Evolutionary conservation across 2,329 filamentous ascomycete genomes (phyloP), one percentile per base, ranked within the genome.

Genomic region (Ophioceras dolichostomum): DNA sequence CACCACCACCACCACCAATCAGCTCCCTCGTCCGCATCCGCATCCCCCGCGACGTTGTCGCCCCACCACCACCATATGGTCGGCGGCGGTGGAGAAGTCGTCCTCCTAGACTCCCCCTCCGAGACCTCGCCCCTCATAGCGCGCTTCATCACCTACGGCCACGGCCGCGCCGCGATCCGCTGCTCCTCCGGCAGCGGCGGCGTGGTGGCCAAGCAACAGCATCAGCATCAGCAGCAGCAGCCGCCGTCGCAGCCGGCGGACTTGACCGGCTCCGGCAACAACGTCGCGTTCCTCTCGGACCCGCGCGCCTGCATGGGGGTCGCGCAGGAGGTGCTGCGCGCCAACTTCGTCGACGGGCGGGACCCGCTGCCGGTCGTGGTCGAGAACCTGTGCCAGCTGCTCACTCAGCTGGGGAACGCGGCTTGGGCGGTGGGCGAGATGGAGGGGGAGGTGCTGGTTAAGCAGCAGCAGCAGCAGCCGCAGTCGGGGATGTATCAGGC

Each of bases 301-400:
- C 69, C 76, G 0, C 63, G 65, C 20, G 62, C 63, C 2, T 70
- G 75, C 27, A 77, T 83, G 64, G 64, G 69, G 13, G 57, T 73
- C 16, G 64, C 72, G 3, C 67, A 76, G 37, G 65, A 70, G 27
- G 59, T 79, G 9, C 60, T 84, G 43, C 57, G 61, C 22, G 54
- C 59, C 28, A 76, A 78, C 51, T 75, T 53, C n/a, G 52, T 51
- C 12, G 57, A 53, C 1, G 57, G 56, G 1, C 55, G 60, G 21
- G 64, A 66, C 21, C 51, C 55, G 7, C 46, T 65, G 41, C 73
- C 79, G 10, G 70, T 77, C 1, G 64, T 85, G 32, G 76, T 83
- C 2, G 77, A 81, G 46, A 83, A 83, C 42, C 52, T 84, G 34
- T 69, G 76, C 32, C 66, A 74, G 32, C 55, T 84, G 45, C 69